Evolutionary conservation across 352 stramenopile genomes (phyloP), one percentile per base, ranked within the genome.

Genomic region (Phytophthora cryptogea): DNA sequence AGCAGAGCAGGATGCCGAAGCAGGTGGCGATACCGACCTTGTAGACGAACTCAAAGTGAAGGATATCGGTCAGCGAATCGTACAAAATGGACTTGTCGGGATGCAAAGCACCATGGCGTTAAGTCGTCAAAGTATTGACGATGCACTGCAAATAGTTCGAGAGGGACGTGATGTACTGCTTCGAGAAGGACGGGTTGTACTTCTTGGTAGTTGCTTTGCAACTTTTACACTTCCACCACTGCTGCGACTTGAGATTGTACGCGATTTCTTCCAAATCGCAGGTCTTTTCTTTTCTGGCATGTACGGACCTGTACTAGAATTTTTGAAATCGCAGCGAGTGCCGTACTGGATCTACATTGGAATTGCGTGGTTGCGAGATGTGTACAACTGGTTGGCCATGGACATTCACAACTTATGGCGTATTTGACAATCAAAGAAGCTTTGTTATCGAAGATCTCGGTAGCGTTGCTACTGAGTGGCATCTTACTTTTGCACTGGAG

Each of bases 201-300:
- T 51, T 8, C 30, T 58, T 6, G 47, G 47, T 14, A 47, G 54
- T 2, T 63, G 54, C 0, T 40, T 58, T 17, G 23, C 48, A 17
- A 2, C 46, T 11, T 17, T 56, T 8, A 50, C 35, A 13, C 52
- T 78, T 11, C 68, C 67, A 6, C 67, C 72, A 5, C 51, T 80
- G 17, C 51, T 80, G 28, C 64, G 72, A 16, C 36, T 80, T 16
- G 72, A 76, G 14, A 80, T 80, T 31, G 32, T 63, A 9, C 68
- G 72, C 14, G 72, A 80, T 36, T 78, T 80, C 28, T 64, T 63
- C 23, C 72, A 80, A 37, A 78, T 58, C 0, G 46, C 70, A 11
- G 70, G 65, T 10, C 46, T 80, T 20, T 76, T 80, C 28, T 72
- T 80, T 40, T 69, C 64, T 1, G 69, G 68, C 20, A 45, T 80